Evolutionary conservation across 768 basidiomycete species (phyloP).

Genomic region (Guyanaporus albipodus): DNA sequence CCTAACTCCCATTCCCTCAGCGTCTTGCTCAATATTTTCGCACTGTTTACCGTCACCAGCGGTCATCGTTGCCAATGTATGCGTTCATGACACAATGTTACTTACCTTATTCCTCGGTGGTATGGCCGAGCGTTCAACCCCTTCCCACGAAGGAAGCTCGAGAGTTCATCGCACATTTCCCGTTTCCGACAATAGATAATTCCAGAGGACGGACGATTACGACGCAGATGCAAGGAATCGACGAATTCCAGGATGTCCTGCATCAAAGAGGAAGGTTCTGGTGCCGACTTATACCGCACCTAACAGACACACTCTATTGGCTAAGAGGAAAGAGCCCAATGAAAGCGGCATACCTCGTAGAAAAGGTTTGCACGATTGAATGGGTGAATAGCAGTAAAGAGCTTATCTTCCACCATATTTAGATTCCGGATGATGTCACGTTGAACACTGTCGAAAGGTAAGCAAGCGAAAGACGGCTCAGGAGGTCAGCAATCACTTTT

Average conservation of each 20-base stretch:
- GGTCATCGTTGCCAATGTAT: not conserved
- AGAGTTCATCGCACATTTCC: slow-evolving; percentile 62
- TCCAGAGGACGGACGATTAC: slow-evolving; percentile 59
- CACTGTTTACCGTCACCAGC: slow-evolving; percentile 28
- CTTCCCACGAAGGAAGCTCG: slow-evolving; percentile 57
- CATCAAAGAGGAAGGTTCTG: slow-evolving; percentile 53
- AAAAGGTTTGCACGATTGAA: slow-evolving; percentile 79
- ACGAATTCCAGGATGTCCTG: slow-evolving; percentile 66
- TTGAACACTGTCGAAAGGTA: slow-evolving; percentile 52
- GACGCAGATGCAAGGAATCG: slow-evolving; percentile 52
- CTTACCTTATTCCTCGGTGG: slow-evolving; percentile 65
- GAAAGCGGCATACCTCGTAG: slow-evolving; percentile 58
- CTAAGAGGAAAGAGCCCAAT: not conserved
- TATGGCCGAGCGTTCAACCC: slow-evolving; percentile 69
- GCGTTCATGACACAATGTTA: not conserved
- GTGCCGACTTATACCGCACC: slow-evolving; percentile 62
- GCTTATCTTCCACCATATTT: slow-evolving; percentile 49
- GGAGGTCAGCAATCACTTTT: slow-evolving; percentile 37
- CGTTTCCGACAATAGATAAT: slow-evolving; percentile 77
- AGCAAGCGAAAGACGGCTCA: not conserved
- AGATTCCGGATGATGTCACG: slow-evolving; percentile 67
- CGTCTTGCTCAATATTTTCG: slow-evolving; percentile 46
- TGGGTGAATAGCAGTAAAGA: slow-evolving; percentile 67
- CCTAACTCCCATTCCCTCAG: slow-evolving; percentile 59
- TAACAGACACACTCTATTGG: slow-evolving; percentile 20